A percentile compares a stretch with the other conserved stretches of the same genome.
Conservation (phyloP, 257 asterid genomes). For the Fraxinus quadrangulata region DNA sequence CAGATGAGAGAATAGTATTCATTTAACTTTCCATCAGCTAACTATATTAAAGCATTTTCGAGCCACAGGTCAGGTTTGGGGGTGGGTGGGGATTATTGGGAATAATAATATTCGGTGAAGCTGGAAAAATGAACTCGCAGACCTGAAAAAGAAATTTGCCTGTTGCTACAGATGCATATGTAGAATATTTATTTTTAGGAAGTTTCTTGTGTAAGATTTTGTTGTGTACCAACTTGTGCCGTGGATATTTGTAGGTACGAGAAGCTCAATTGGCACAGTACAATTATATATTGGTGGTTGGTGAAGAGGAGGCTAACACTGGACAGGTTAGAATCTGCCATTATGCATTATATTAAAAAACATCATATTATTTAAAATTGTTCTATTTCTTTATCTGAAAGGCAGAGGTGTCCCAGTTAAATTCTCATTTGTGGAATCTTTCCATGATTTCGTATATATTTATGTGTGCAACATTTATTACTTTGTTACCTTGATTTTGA, state of each 20-base stretch:
- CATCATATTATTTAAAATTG: neutral
- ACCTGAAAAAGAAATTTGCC: neutral
- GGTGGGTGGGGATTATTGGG: neutral
- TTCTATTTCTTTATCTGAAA: neutral
- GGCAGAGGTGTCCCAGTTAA: neutral
- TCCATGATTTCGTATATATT: too few species aligned
- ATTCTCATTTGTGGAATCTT: neutral
- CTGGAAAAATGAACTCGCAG: neutral
- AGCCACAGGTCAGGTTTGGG: neutral
- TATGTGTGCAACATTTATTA: neutral
- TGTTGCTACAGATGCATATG: neutral
- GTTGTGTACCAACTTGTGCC: neutral
- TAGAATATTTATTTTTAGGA: constrained; percentile 3
- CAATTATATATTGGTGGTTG: constrained; percentile 91
- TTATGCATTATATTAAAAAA: constrained; percentile 5
- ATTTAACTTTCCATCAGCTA: neutral
- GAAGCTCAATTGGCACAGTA: constrained; percentile 95
- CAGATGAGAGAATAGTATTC: constrained; percentile 2
- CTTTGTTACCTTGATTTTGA: neutral
- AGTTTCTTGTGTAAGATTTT: neutral
- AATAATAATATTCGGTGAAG: neutral
- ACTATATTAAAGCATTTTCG: neutral
- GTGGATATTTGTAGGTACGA: constrained; percentile 62
- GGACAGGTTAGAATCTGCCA: constrained; percentile 55
- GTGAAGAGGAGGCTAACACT: constrained; percentile 82